Percentiles rank a stretch among this genome's conserved stretches.
Conservation (phyloP, 495 filamentous ascomycete species). For the Aspergillus funiculosus region DNA sequence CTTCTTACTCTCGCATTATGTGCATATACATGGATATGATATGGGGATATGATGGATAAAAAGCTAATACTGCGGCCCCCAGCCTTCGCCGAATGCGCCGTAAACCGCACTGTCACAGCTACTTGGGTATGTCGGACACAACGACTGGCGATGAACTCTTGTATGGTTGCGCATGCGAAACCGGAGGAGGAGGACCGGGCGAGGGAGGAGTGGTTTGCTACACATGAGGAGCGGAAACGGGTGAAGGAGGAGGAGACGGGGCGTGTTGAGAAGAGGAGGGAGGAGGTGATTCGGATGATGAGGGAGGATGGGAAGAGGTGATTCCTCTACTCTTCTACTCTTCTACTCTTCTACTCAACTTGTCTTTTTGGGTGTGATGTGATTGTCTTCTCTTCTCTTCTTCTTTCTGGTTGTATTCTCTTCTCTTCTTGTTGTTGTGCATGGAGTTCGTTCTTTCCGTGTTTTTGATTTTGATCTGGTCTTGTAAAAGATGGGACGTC, state of each 20-base stretch:
- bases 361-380: no score
- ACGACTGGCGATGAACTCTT: slow-evolving; percentile 82
- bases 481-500: no score
- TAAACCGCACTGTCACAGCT: slow-evolving; percentile 74
- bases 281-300: slow-evolving; percentile 49
- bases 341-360: no score
- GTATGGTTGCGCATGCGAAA: slow-evolving; percentile 82
- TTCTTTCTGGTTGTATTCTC: no score
- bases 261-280: slow-evolving; percentile 39
- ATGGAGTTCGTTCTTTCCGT: no score
- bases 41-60: neutral
- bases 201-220: slow-evolving; percentile 88
- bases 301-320: slow-evolving; percentile 49
- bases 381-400: no score
- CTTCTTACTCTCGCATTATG: neutral
- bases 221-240: slow-evolving; percentile 56
- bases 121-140: slow-evolving; percentile 77
- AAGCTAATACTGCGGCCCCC: neutral
- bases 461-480: no score
- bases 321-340: no score
- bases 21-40: neutral
- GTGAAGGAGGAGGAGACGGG: slow-evolving; percentile 56
- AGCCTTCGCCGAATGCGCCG: slow-evolving; percentile 90
- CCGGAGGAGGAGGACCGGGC: slow-evolving; percentile 80
- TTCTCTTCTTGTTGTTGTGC: no score